Evolutionary conservation across 208 protist genomes (phyloP).

Genomic region (Novymonas esmeraldas): DNA sequence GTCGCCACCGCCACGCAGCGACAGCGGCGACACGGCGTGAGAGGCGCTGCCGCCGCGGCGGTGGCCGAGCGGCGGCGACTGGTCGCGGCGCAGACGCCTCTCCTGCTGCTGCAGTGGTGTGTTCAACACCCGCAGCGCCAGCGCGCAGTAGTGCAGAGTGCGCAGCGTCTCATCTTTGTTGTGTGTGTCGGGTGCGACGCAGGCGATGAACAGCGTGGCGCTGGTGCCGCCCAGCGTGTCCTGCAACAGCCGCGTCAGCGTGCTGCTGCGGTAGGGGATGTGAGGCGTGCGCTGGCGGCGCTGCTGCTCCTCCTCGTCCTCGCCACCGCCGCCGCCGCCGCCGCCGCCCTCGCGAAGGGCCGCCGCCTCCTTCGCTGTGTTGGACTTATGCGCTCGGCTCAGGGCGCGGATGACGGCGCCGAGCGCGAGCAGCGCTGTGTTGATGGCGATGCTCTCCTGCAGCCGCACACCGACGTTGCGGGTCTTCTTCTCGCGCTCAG

Average conservation of each 20-base stretch:
- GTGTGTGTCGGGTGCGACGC: slow-evolving; percentile 69
- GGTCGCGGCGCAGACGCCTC: slow-evolving; percentile 28
- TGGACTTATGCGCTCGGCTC: slow-evolving; percentile 45
- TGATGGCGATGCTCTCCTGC: slow-evolving; percentile 94
- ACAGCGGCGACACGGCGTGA: slow-evolving; percentile 2
- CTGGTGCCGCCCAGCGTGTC: slow-evolving; percentile 90
- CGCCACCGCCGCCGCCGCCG: neutral
- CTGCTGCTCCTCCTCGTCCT: neutral
- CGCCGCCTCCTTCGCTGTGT: neutral
- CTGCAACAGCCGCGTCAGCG: slow-evolving; percentile 90
- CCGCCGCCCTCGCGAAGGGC: neutral
- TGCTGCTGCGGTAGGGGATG: slow-evolving; percentile 90
- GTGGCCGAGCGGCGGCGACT: slow-evolving; percentile 22
- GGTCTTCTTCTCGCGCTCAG: slow-evolving; percentile 85
- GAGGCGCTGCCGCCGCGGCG: neutral
- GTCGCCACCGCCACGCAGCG: slow-evolving; percentile 1
- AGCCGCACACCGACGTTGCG: slow-evolving; percentile 80
- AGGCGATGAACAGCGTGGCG: slow-evolving; percentile 88
- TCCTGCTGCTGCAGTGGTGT: slow-evolving; percentile 57
- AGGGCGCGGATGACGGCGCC: slow-evolving; percentile 94
- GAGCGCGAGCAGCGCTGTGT: slow-evolving; percentile 89
- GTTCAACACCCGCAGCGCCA: slow-evolving; percentile 91
- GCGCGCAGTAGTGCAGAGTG: slow-evolving; percentile 93
- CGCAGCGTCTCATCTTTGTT: slow-evolving; percentile 89
- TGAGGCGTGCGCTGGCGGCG: slow-evolving; percentile 27